Percentiles rank a stretch among this genome's conserved stretches.
These are phyloP conservation scores for Fusarium duplospermum DNA, from an alignment of 2,329 filamentous ascomycete genomes.

Conservation along the genomic window DNA sequence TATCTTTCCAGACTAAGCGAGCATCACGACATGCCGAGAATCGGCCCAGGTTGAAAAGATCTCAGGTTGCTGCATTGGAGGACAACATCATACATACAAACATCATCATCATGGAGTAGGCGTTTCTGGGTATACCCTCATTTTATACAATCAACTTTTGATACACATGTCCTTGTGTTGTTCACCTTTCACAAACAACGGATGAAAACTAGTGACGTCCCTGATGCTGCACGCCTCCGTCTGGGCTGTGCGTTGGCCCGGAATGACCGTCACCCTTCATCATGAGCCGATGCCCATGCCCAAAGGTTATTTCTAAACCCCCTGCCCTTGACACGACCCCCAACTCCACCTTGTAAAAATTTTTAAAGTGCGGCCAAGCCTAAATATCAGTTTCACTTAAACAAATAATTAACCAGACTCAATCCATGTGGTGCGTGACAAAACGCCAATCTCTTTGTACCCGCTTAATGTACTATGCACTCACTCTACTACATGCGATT, in stretches of 20 bases:
- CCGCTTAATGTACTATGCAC: constrained; percentile 34
- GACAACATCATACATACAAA: background rate
- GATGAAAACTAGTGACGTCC: background rate
- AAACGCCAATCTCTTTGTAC: constrained; percentile 28
- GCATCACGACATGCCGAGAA: constrained; percentile 94
- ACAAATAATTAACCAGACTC: background rate
- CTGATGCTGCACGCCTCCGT: background rate
- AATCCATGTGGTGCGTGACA: background rate
- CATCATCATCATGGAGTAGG: constrained; percentile 30
- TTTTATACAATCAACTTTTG: background rate
- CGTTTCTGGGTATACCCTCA: constrained; percentile 43
- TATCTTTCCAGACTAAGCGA: constrained; percentile 93
- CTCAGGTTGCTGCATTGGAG: background rate
- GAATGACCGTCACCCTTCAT: background rate
- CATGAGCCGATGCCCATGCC: background rate
- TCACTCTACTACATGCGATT: constrained; percentile 39
- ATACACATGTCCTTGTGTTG: background rate
- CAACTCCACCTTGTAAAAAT: background rate
- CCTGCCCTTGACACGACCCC: background rate
- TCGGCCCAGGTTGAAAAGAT: constrained; percentile 65
- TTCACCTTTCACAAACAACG: background rate
- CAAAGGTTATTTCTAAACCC: background rate
- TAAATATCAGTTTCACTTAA: background rate
- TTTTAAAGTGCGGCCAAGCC: background rate
- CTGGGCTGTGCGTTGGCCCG: background rate